phyloP scores from a whole-genome alignment of 768 basidiomycete genomes.

The Vararia minispora region DNA sequence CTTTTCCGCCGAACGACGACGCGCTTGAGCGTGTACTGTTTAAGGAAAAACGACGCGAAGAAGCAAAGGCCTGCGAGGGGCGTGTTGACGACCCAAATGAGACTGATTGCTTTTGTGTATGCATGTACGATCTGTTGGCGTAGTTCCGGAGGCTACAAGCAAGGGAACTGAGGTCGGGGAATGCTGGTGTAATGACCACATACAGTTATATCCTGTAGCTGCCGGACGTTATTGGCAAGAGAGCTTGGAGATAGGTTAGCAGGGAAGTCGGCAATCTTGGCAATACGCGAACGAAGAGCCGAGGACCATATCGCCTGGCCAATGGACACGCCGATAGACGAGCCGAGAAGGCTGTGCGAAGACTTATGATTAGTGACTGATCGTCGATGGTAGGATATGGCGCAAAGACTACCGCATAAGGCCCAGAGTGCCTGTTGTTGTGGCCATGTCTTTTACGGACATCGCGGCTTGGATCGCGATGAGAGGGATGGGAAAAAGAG shows the following conservation, averaged over 20 bases:
- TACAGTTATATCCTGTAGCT: background rate
- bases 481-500: conserved; percentile 26
- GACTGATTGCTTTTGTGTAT: conserved; percentile 48
- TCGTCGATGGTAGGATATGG: background rate
- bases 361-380: background rate
- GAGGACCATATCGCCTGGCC: conserved; percentile 18
- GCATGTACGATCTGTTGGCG: conserved; percentile 46
- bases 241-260: conserved; percentile 1
- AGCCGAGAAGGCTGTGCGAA: conserved; percentile 14
- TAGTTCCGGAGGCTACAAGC: conserved; percentile 33
- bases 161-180: no score
- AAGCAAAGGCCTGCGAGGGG: conserved; percentile 44
- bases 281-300: conserved; percentile 1
- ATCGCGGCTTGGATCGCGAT: conserved; percentile 32
- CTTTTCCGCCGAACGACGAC: conserved; percentile 32
- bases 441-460: conserved; percentile 35
- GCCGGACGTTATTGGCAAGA: conserved; percentile 5
- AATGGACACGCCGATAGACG: conserved; percentile 18
- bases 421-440: conserved; percentile 25
- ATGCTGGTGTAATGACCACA: no score
- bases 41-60: conserved; percentile 44
- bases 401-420: conserved; percentile 20
- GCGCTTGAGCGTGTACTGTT: conserved; percentile 48
- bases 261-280: background rate
- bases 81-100: conserved; percentile 55